Conservation (phyloP, 768 basidiomycete species). For the Boletus fagicola region DNA sequence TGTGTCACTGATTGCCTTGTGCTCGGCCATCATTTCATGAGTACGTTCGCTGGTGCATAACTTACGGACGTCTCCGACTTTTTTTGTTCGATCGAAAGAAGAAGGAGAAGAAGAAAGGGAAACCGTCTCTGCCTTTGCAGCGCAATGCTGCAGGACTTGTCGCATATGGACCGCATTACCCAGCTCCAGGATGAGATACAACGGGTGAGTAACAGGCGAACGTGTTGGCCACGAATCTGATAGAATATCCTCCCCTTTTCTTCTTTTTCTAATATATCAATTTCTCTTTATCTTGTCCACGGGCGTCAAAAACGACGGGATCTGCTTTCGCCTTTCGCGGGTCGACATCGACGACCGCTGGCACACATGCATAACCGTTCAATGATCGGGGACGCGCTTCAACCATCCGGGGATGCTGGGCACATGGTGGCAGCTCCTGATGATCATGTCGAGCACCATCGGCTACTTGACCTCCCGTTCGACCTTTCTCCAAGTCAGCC, state of each 20-base stretch:
- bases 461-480: constrained; percentile 75
- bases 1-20: not conserved
- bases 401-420: too few relatives aligned
- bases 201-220: constrained; percentile 46
- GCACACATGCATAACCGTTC: not conserved
- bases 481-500: constrained; percentile 75
- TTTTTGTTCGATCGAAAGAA: constrained; percentile 4
- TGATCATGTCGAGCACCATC: constrained; percentile 83
- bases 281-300: not conserved
- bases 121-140: constrained; percentile 35
- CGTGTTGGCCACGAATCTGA: constrained; percentile 15
- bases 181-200: constrained; percentile 95
- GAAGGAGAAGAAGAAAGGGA: constrained; percentile 1
- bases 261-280: not conserved
- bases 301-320: not conserved
- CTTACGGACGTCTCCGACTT: constrained; percentile 13
- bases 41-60: constrained; percentile 3
- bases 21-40: constrained; percentile 3
- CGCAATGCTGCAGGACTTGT: constrained; percentile 89
- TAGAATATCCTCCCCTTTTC: not conserved
- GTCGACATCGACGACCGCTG: not conserved
- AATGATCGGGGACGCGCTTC: too few relatives aligned
- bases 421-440: constrained; percentile 57
- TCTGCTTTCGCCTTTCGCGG: not conserved
- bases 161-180: constrained; percentile 94